Conservation (phyloP, 352 stramenopile species). For the Phytopythium oedochilum region DNA sequence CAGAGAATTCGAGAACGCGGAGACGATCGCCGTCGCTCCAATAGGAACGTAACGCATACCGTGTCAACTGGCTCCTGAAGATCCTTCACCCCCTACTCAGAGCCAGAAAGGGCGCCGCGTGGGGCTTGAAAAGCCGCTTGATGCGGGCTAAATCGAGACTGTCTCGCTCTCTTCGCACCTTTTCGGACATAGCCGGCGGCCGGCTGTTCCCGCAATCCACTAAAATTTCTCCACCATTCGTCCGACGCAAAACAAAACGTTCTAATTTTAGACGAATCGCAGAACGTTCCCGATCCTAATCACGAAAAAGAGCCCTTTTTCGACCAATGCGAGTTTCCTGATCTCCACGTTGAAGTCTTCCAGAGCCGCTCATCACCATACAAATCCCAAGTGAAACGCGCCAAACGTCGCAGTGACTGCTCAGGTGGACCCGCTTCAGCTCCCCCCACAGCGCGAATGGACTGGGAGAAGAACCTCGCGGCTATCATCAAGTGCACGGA, state of each 20-base stretch:
- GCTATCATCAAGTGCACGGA: slow-evolving; percentile 83
- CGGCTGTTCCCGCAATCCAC: neutral
- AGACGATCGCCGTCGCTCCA: too few relatives aligned
- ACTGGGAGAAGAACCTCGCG: slow-evolving; percentile 74
- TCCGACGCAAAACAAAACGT: neutral
- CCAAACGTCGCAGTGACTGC: neutral
- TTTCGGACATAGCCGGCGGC: too few relatives aligned
- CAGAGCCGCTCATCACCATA: neutral
- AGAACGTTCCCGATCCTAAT: neutral
- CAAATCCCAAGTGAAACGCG: neutral
- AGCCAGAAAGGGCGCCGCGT: too few relatives aligned
- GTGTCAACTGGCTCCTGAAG: too few relatives aligned
- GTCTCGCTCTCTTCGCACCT: too few relatives aligned
- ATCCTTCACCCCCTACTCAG: too few relatives aligned
- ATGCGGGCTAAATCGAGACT: too few relatives aligned
- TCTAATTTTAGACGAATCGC: neutral
- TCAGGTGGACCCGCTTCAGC: neutral
- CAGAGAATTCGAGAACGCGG: too few relatives aligned
- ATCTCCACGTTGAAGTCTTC: neutral
- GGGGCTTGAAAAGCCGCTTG: too few relatives aligned
- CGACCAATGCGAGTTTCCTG: neutral
- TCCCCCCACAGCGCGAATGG: slow-evolving; percentile 20
- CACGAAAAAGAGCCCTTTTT: neutral
- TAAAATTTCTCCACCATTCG: neutral
- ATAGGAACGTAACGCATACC: too few relatives aligned